Base-by-base conservation (phyloP, 1,284 basidiomycete species). In the Leccinum pachyderme region DNA sequence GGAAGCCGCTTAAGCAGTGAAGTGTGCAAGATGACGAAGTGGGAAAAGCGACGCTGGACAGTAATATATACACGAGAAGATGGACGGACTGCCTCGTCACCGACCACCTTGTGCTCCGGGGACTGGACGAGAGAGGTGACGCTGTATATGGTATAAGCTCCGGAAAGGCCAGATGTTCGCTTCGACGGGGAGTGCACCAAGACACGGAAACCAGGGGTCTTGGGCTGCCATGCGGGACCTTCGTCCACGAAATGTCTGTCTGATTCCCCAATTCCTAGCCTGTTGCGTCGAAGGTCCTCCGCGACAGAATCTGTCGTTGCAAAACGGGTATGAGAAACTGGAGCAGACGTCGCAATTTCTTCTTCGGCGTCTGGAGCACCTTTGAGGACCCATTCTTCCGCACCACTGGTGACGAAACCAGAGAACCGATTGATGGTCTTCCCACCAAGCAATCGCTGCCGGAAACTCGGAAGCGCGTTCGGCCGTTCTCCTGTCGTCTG, bases 351-450 rank as follows among this genome's bases (percentile, higher is more conserved):
- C 44, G 58, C 53, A 44, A 69, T 47, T 49, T 73, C 51, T 22
- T 66, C 64, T 55, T 60, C 56, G 52, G 51, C 47, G 44, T 47
- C 46, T n/a, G 64, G 57, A 29, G 54, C 68, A 3, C 88, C 89
- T 49, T 85, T 82, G 18, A 91, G 77, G 5, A 91, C 78, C 74
- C 84, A 92, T 54, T 86, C 86, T 67, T 93, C 91, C 7, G 90
- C 91, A 39, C 91, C 91, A 57, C 85, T 89, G 2, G 87, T 90
- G 22, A 93, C 91, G 66, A 93, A 93, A 59, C 79, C 85, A 0
- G 88, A 90, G 73, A 93, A 93, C 18, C 91, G 79, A 67, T 93
- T 92, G 54, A 93, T 72, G 49, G 81, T 83, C 71, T 85, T 89
- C 5, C 89, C 87, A 25, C 89, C 84, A 1, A 93, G 80, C 0